phyloP scores from a whole-genome alignment of 78 protist species.

The Paulinella micropora region DNA sequence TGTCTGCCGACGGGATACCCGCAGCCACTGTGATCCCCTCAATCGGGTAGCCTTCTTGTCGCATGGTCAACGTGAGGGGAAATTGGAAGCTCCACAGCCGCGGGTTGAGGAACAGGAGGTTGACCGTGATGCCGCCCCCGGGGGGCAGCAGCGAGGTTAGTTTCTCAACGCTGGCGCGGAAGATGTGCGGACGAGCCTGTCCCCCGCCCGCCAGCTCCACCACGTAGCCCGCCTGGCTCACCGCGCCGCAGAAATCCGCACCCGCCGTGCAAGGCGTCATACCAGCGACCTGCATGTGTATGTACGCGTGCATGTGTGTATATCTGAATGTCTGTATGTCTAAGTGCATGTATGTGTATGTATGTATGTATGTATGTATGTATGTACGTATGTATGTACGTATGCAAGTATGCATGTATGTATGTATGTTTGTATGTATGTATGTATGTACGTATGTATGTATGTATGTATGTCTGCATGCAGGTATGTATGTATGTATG shows the following conservation, averaged over 20 bases:
- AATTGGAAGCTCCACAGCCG: constrained; percentile 47
- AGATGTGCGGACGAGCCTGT: neutral
- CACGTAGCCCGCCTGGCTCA: constrained; percentile 39
- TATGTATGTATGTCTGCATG: no score
- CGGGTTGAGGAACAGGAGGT: constrained; percentile 45
- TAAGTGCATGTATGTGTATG: no score
- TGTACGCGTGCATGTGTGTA: constrained; percentile 10
- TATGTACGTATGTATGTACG: neutral
- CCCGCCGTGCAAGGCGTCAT: constrained; percentile 43
- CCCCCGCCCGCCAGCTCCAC: constrained; percentile 41
- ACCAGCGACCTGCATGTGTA: constrained; percentile 41
- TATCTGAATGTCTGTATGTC: no score
- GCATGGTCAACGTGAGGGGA: constrained; percentile 22
- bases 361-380: constrained; percentile 10
- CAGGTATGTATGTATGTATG: no score
- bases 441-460: neutral
- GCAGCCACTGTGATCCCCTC: constrained; percentile 49
- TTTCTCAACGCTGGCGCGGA: neutral
- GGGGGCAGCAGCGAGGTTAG: neutral
- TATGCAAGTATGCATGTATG: no score
- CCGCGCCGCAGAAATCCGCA: constrained; percentile 13
- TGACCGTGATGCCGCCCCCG: constrained; percentile 37
- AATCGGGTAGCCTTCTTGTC: constrained; percentile 30
- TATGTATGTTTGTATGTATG: neutral
- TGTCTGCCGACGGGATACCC: constrained; percentile 47